Conservation (phyloP, 257 asterid species). For the Solanum ossicruentum region DNA sequence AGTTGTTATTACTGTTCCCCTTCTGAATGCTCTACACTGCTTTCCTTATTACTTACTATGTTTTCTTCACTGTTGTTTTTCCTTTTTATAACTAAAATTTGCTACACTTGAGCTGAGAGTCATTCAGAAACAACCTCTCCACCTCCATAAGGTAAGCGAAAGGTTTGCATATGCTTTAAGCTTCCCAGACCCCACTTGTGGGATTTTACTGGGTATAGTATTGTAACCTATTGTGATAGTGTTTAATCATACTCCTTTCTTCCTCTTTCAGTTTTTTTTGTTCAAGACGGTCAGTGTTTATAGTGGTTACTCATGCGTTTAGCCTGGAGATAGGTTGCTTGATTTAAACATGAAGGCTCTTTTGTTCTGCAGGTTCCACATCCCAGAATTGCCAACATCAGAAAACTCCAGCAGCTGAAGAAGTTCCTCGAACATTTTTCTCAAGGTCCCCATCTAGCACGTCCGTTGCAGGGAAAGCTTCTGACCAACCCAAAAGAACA, state of each 20-base stretch:
- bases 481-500: constrained; percentile 90
- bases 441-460: constrained; percentile 39
- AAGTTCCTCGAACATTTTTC: constrained; percentile 34
- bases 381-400: constrained; percentile 33
- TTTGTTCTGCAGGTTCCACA: constrained; percentile 29
- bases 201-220: too few species aligned
- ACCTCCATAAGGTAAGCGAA: too few species aligned
- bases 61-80: too few species aligned
- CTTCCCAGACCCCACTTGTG: too few species aligned
- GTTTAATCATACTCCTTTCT: background rate
- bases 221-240: background rate
- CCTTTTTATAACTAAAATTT: too few species aligned
- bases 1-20: too few species aligned
- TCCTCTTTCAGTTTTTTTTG: background rate
- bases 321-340: background rate
- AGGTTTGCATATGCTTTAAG: too few species aligned
- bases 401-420: constrained; percentile 23
- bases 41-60: too few species aligned
- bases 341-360: background rate
- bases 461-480: constrained; percentile 75
- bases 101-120: too few species aligned
- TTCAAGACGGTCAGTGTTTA: background rate
- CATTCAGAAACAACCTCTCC: too few species aligned
- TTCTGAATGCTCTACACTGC: too few species aligned
- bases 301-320: background rate